Conservation (phyloP, 495 filamentous ascomycete genomes). For the Penicillium crystallinum region DNA sequence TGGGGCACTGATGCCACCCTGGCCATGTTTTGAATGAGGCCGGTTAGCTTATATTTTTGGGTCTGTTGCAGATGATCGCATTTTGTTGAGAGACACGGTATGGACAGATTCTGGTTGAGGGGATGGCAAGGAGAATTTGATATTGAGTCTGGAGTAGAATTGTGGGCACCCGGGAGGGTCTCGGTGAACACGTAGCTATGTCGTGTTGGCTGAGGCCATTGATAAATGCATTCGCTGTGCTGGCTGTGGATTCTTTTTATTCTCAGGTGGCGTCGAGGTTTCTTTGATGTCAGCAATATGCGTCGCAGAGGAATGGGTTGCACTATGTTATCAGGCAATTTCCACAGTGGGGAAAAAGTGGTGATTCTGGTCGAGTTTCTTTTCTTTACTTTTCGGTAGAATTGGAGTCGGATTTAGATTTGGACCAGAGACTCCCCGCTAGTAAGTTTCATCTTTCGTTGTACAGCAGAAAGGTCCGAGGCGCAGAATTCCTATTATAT, state of each 20-base stretch:
- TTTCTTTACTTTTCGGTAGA: background rate
- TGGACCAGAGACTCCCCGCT: background rate
- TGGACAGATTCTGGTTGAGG: background rate
- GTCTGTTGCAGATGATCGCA: background rate
- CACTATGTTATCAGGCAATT: background rate
- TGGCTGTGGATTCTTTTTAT: background rate
- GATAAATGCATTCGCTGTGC: background rate
- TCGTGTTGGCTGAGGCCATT: background rate
- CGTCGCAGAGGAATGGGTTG: background rate
- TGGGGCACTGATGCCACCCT: background rate
- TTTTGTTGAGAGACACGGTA: background rate
- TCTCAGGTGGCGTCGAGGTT: background rate
- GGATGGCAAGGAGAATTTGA: background rate
- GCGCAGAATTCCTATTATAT: background rate
- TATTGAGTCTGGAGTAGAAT: background rate
- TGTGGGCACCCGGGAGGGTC: background rate
- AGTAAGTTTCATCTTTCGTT: background rate
- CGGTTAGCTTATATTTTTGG: background rate
- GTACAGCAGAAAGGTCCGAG: slow-evolving; percentile 1
- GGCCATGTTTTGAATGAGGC: background rate
- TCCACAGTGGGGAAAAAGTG: background rate
- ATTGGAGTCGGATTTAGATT: background rate
- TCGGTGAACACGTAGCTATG: background rate
- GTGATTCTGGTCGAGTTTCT: background rate
- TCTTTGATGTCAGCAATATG: background rate